Evolutionary conservation across 371 early-diverging fungal genomes (phyloP).

Genomic region (Coemansia sp.): DNA sequence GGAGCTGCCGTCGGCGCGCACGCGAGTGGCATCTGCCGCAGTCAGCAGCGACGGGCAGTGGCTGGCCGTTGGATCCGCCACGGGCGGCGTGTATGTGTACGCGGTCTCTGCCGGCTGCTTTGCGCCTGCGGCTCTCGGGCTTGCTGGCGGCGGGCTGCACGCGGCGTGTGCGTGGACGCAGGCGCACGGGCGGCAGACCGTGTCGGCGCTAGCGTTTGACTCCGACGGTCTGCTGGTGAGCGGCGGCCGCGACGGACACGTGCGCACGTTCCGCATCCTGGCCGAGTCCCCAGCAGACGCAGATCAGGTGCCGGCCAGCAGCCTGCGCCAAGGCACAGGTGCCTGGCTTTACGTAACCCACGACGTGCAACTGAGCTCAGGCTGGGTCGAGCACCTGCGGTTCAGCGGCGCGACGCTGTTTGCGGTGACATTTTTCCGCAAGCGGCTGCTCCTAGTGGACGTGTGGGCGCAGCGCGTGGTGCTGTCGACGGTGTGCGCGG

Average conservation of each 20-base stretch:
- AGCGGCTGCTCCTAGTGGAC: slow-evolving; percentile 24
- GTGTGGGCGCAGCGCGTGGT: slow-evolving; percentile 3
- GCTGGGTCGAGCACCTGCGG: slow-evolving; percentile 35
- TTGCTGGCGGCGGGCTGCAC: not conserved
- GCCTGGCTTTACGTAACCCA: not conserved
- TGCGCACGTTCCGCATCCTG: not conserved
- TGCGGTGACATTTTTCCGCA: slow-evolving; percentile 28
- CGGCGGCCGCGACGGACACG: not conserved
- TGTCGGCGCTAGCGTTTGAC: slow-evolving; percentile 9
- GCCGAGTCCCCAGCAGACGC: not conserved
- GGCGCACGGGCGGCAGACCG: slow-evolving; percentile 8
- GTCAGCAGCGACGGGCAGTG: slow-evolving; percentile 15
- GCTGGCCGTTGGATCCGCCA: slow-evolving; percentile 17
- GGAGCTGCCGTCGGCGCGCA: not conserved
- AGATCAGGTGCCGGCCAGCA: not conserved
- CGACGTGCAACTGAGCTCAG: slow-evolving; percentile 16
- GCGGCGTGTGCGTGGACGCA: slow-evolving; percentile 7
- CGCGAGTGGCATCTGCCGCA: slow-evolving; percentile 11
- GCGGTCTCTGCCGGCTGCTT: not conserved
- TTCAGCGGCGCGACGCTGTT: not conserved
- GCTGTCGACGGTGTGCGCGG: slow-evolving; percentile 43
- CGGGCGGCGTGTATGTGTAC: slow-evolving; percentile 22
- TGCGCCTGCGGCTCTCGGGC: not conserved
- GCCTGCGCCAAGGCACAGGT: too few species aligned
- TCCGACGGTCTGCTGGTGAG: not conserved